Conservation (phyloP, 75 land plant species). For the Cupressus sempervirens region DNA sequence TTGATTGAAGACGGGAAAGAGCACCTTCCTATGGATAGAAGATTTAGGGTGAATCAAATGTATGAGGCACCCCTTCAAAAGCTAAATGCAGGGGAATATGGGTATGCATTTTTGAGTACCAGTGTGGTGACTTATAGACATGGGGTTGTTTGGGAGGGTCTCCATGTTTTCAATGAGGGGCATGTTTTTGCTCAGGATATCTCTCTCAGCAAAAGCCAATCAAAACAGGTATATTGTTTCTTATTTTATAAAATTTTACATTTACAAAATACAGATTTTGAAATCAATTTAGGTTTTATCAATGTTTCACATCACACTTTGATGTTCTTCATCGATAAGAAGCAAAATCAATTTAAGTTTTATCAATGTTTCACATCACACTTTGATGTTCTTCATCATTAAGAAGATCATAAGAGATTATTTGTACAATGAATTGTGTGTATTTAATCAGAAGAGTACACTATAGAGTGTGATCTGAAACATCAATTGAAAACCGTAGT, state of each 20-base stretch:
- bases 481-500: too few species aligned
- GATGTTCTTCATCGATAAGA: too few species aligned
- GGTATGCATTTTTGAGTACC: slow-evolving; percentile 2
- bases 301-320: too few species aligned
- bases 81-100: not conserved
- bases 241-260: not conserved
- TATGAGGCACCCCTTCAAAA: not conserved
- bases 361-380: too few species aligned
- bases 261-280: too few species aligned
- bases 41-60: slow-evolving; percentile 1
- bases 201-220: not conserved
- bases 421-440: too few species aligned
- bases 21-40: not conserved
- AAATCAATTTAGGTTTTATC: too few species aligned
- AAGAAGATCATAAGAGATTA: too few species aligned
- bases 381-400: too few species aligned
- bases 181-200: slow-evolving; percentile 11
- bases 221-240: not conserved
- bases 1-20: not conserved
- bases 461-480: too few species aligned
- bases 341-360: too few species aligned
- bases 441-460: too few species aligned
- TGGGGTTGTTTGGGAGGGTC: slow-evolving; percentile 3
- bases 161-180: not conserved
- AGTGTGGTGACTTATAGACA: slow-evolving; percentile 3